Evolutionary conservation across 176 grass and related monocot species (phyloP).

Genomic region (Oryza glumipatula): DNA sequence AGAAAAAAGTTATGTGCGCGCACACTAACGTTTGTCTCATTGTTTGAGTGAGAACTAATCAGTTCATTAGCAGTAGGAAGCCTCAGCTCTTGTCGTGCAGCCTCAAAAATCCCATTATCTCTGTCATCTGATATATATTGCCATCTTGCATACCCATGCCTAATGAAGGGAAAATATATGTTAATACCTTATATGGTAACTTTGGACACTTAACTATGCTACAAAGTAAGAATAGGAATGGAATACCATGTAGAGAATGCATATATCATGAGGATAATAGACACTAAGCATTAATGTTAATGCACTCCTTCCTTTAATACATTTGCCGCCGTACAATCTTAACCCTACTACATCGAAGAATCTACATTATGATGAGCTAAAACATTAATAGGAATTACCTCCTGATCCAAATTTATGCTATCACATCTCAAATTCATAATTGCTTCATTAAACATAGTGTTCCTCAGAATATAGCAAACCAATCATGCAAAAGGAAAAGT

Average conservation of each 20-base stretch:
- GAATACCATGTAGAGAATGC: slow-evolving; percentile 8
- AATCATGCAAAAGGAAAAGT: background rate
- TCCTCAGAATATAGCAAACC: background rate
- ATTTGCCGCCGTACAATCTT: background rate
- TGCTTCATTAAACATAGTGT: slow-evolving; percentile 1
- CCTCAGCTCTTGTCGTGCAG: slow-evolving; percentile 74
- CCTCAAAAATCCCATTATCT: slow-evolving; percentile 72
- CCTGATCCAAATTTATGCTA: background rate
- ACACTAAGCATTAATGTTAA: background rate
- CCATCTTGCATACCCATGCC: slow-evolving; percentile 99
- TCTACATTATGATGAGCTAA: background rate
- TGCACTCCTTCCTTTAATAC: background rate
- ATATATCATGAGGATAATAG: background rate
- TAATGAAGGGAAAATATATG: slow-evolving; percentile 33
- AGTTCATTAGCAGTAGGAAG: slow-evolving; percentile 67
- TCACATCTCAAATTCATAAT: background rate
- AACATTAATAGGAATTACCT: background rate
- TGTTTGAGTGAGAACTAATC: slow-evolving; percentile 55
- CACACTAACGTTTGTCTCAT: slow-evolving; percentile 61
- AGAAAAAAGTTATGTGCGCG: slow-evolving; percentile 19
- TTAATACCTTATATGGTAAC: slow-evolving; percentile 29
- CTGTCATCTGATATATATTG: slow-evolving; percentile 90
- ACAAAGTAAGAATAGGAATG: background rate
- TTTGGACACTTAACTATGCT: slow-evolving; percentile 6
- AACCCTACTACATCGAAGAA: background rate